phyloP scores from a whole-genome alignment of 352 stramenopile genomes.

The Aphanomyces euteiches region DNA sequence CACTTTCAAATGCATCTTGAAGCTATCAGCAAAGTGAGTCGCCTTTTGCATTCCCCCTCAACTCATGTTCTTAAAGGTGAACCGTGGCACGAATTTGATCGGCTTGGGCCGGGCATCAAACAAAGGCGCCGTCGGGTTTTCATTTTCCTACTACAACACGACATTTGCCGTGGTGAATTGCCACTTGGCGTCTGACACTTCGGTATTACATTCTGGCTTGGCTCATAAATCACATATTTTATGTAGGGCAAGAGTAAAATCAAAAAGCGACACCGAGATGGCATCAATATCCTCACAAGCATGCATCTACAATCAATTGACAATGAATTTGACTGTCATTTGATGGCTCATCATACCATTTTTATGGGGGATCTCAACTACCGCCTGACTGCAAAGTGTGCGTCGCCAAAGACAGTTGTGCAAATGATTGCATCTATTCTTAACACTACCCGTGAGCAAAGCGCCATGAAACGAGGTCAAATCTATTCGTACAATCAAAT shows the following conservation, averaged over 20 bases:
- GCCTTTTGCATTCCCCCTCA: too few species aligned
- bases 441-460: not conserved
- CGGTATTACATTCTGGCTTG: constrained; percentile 12
- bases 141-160: constrained; percentile 82
- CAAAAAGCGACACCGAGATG: constrained; percentile 71
- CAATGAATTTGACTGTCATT: constrained; percentile 78
- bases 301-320: constrained; percentile 78
- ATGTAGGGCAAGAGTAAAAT: constrained; percentile 49
- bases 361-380: constrained; percentile 90
- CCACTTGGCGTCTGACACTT: constrained; percentile 83
- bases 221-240: too few species aligned
- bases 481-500: constrained; percentile 1
- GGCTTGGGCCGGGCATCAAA: constrained; percentile 79
- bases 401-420: constrained; percentile 12
- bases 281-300: constrained; percentile 76
- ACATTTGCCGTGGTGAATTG: constrained; percentile 85
- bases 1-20: constrained; percentile 73
- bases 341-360: constrained; percentile 84
- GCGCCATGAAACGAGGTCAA: not conserved
- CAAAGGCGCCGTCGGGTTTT: constrained; percentile 85
- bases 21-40: constrained; percentile 14
- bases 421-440: not conserved
- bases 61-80: constrained; percentile 42
- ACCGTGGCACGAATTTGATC: constrained; percentile 69
- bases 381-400: constrained; percentile 51